Conservation (phyloP, 2,329 filamentous ascomycete species). For the Trichoderma afroharzianum region DNA sequence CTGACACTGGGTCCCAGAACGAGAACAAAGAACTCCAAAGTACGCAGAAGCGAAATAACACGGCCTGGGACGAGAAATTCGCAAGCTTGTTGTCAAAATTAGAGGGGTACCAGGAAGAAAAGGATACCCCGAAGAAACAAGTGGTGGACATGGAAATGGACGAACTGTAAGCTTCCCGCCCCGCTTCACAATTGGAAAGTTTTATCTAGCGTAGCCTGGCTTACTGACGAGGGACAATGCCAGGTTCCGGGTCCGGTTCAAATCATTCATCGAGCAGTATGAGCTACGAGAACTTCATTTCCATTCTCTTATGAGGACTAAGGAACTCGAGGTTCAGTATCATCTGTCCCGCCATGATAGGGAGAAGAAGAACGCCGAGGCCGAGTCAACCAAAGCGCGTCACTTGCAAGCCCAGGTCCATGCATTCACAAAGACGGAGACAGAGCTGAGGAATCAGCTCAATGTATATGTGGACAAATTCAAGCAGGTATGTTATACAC, state of each 20-base stretch:
- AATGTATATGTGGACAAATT: slow-evolving; percentile 99
- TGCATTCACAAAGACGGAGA: slow-evolving; percentile 93
- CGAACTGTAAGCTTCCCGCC: slow-evolving; percentile 64
- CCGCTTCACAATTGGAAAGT: neutral
- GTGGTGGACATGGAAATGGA: slow-evolving; percentile 84
- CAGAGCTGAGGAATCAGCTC: slow-evolving; percentile 87
- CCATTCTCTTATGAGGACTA: slow-evolving; percentile 84
- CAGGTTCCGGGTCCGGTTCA: slow-evolving; percentile 82
- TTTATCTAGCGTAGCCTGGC: neutral
- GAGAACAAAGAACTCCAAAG: slow-evolving; percentile 92
- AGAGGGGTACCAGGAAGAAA: slow-evolving; percentile 83
- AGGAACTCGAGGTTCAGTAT: slow-evolving; percentile 92
- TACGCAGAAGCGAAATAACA: slow-evolving; percentile 75
- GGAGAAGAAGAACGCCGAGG: slow-evolving; percentile 83
- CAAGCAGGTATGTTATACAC: slow-evolving; percentile 73
- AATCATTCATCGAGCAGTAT: slow-evolving; percentile 94
- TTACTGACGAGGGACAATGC: slow-evolving; percentile 14
- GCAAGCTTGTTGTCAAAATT: slow-evolving; percentile 77
- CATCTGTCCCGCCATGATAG: slow-evolving; percentile 85
- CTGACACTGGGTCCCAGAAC: slow-evolving; percentile 51
- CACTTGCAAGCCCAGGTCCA: slow-evolving; percentile 88
- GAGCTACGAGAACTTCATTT: slow-evolving; percentile 94
- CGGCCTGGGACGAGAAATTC: slow-evolving; percentile 80
- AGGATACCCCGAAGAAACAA: slow-evolving; percentile 76
- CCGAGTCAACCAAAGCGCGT: slow-evolving; percentile 73